These are phyloP conservation scores for Ochromonas danica DNA, from an alignment of 108 stramenopile genomes.

Conservation along the genomic window DNA sequence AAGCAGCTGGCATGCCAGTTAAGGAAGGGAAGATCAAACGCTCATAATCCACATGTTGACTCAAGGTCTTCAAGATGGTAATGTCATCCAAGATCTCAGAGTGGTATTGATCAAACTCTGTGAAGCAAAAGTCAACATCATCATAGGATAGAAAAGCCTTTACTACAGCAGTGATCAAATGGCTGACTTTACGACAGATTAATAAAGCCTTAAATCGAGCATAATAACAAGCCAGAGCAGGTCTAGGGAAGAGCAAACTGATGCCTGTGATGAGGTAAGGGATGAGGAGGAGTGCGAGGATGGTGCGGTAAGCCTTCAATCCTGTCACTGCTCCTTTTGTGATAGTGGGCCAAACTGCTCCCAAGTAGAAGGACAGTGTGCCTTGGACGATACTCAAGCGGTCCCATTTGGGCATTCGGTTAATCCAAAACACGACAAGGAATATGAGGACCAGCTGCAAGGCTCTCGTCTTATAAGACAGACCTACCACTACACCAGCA, in stretches of 20 bases:
- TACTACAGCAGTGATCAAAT: not conserved
- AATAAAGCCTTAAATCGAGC: not conserved
- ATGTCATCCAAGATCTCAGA: not conserved
- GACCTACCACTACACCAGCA: not conserved
- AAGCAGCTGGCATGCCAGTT: not conserved
- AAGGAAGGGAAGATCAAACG: not conserved
- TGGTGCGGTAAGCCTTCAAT: not conserved
- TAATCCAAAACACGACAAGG: not conserved
- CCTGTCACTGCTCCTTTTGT: not conserved
- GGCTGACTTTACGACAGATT: not conserved
- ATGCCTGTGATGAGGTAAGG: not conserved
- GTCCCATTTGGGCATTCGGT: not conserved
- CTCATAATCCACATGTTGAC: not conserved
- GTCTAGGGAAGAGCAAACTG: not conserved
- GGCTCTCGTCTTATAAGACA: not conserved
- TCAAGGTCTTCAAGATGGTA: not conserved
- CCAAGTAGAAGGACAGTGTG: not conserved
- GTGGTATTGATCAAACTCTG: not conserved
- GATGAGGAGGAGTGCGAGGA: not conserved
- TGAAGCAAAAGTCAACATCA: not conserved
- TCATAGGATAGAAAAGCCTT: no score
- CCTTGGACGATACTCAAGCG: not conserved
- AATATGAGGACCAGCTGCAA: not conserved
- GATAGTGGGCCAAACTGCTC: not conserved
- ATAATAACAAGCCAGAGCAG: not conserved